Evolutionary conservation across 139 green algal genomes (phyloP).

Genomic region (Mesotaenium endlicherianum): DNA sequence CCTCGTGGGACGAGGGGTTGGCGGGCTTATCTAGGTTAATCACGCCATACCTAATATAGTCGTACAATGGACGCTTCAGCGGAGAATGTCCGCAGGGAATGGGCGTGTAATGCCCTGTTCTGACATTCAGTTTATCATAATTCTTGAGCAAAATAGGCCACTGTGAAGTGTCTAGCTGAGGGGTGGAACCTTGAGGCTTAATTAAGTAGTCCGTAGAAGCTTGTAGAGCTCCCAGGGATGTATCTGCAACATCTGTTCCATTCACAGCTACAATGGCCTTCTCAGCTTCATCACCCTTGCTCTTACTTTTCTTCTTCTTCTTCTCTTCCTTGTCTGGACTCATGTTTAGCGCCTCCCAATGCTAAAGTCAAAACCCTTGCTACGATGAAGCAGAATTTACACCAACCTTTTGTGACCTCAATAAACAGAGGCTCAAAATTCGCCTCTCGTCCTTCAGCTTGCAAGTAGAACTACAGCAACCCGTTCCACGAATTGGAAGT

Average conservation of each 20-base stretch:
- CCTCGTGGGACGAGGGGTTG: conserved; percentile 96
- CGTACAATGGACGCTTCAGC: conserved; percentile 79
- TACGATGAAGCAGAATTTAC: too few species aligned
- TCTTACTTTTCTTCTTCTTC: conserved; percentile 29
- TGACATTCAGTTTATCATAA: conserved; percentile 71
- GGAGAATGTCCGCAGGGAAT: conserved; percentile 90
- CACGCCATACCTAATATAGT: conserved; percentile 94
- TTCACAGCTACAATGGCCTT: background rate
- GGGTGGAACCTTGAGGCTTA: conserved; percentile 57
- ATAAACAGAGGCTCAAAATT: too few species aligned
- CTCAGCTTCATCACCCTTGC: background rate
- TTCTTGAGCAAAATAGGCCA: conserved; percentile 95
- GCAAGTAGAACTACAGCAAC: too few species aligned
- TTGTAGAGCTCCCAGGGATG: conserved; percentile 4
- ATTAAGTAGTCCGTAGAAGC: conserved; percentile 60
- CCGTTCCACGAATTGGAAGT: too few species aligned
- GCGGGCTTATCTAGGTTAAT: conserved; percentile 98
- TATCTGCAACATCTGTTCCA: too few species aligned
- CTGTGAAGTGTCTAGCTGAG: conserved; percentile 84
- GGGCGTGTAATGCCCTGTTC: conserved; percentile 97
- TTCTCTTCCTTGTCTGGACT: conserved; percentile 34
- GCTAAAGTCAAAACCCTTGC: too few species aligned
- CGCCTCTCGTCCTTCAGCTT: too few species aligned
- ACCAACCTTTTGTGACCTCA: too few species aligned
- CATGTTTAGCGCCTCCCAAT: conserved; percentile 12